A percentile compares a stretch with the other conserved stretches of the same genome.
phyloP scores from a whole-genome alignment of 345 rosid species.

The Gossypium mustelinum region DNA sequence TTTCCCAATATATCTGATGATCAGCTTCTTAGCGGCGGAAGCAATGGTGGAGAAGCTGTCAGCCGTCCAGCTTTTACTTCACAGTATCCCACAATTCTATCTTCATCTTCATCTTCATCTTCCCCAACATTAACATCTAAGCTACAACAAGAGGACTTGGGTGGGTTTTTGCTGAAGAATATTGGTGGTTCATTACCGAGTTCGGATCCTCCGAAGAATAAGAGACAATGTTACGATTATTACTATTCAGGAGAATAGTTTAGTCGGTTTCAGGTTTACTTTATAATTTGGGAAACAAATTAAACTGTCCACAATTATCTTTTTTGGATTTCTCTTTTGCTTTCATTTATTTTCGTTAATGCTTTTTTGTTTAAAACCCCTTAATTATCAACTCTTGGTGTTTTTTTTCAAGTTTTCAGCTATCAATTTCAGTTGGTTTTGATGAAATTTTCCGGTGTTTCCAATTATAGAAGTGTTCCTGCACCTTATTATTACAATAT shows the following conservation, averaged over 20 bases:
- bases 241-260: conserved; percentile 8
- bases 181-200: conserved; percentile 26
- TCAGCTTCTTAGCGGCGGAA: conserved; percentile 12
- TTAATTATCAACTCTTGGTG: neutral
- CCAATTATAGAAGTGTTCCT: neutral
- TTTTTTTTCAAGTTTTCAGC: neutral
- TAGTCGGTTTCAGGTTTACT: neutral
- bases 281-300: neutral
- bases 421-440: neutral
- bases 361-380: neutral
- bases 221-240: neutral
- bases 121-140: conserved; percentile 19
- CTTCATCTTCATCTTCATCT: conserved; percentile 24
- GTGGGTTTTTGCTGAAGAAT: conserved; percentile 19
- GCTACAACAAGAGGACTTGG: conserved; percentile 9
- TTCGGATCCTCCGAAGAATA: conserved; percentile 7
- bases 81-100: neutral
- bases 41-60: conserved; percentile 6
- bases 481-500: neutral
- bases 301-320: neutral
- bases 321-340: neutral
- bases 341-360: neutral
- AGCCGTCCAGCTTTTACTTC: conserved; percentile 13
- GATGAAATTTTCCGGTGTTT: neutral
- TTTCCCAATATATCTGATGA: conserved; percentile 7